phyloP scores from a whole-genome alignment of 805 yeast species.

The Wickerhamomyces kurtzmanii region DNA sequence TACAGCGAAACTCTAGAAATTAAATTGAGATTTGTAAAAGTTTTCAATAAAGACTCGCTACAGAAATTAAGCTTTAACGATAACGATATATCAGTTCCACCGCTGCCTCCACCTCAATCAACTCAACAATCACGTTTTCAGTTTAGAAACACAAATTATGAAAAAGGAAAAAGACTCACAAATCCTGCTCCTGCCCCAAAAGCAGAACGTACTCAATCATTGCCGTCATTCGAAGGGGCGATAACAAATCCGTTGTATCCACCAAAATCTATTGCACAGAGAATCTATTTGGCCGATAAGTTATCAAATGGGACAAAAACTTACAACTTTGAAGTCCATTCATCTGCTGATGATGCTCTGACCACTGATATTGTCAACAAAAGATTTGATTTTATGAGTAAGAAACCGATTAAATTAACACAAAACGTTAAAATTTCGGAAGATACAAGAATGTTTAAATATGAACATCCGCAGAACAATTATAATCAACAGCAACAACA shows the following conservation, averaged over 20 bases:
- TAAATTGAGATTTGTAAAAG: constrained; percentile 32
- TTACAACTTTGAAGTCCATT: neutral
- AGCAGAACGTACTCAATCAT: constrained; percentile 33
- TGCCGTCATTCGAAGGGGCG: constrained; percentile 20
- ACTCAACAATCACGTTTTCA: constrained; percentile 3
- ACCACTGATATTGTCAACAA: constrained; percentile 9
- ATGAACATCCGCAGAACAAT: too few relatives aligned
- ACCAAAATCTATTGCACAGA: constrained; percentile 16
- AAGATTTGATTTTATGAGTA: constrained; percentile 15
- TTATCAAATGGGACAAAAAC: neutral
- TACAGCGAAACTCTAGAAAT: constrained; percentile 47
- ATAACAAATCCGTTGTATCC: too few relatives aligned
- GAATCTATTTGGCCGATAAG: constrained; percentile 18
- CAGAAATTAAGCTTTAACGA: constrained; percentile 1
- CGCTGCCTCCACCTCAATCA: neutral
- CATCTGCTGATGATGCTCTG: constrained; percentile 2
- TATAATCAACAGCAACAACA: too few relatives aligned
- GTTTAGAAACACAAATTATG: constrained; percentile 1
- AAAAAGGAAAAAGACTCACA: constrained; percentile 20
- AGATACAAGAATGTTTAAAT: too few relatives aligned
- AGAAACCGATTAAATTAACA: constrained; percentile 3
- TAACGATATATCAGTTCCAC: constrained; percentile 3
- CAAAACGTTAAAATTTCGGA: too few relatives aligned
- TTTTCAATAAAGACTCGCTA: constrained; percentile 1
- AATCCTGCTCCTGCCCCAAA: constrained; percentile 36